These are phyloP conservation scores for Saururus chinensis DNA, from an alignment of 164 flowering plant genomes.

Conservation along the genomic window DNA sequence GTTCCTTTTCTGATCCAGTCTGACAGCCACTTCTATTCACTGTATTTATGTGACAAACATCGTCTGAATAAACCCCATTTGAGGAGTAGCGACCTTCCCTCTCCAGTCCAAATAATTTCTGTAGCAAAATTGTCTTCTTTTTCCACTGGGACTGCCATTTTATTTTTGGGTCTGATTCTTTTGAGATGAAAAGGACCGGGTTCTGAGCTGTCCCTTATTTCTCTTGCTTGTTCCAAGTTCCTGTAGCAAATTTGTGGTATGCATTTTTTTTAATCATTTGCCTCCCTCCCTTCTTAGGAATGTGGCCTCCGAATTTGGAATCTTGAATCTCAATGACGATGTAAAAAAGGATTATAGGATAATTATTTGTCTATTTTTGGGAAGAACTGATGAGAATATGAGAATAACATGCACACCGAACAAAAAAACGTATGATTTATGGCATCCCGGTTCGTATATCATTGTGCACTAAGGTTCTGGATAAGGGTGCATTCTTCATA, in stretches of 20 bases:
- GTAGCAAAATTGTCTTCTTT: conserved; percentile 3
- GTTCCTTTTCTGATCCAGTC: conserved; percentile 20
- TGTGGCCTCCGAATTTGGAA: background rate
- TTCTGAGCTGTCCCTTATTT: background rate
- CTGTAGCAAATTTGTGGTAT: background rate
- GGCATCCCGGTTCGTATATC: no score
- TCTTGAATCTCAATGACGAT: background rate
- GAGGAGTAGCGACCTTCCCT: background rate
- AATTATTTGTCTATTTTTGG: no score
- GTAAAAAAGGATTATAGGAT: background rate
- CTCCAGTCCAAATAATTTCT: background rate
- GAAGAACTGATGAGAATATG: no score
- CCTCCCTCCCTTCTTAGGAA: background rate
- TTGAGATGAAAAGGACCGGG: conserved; percentile 12
- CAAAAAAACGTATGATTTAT: no score
- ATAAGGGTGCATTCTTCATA: no score
- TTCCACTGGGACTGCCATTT: conserved; percentile 18
- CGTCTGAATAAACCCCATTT: background rate
- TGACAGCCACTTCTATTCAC: conserved; percentile 5
- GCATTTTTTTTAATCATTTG: background rate
- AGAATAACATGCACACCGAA: no score
- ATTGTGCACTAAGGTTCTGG: no score
- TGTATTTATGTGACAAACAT: conserved; percentile 2
- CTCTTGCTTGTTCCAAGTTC: background rate
- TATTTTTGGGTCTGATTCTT: conserved; percentile 16